Conservation (phyloP, 73 alveolate genomes). For the Uronychia binucleata region DNA sequence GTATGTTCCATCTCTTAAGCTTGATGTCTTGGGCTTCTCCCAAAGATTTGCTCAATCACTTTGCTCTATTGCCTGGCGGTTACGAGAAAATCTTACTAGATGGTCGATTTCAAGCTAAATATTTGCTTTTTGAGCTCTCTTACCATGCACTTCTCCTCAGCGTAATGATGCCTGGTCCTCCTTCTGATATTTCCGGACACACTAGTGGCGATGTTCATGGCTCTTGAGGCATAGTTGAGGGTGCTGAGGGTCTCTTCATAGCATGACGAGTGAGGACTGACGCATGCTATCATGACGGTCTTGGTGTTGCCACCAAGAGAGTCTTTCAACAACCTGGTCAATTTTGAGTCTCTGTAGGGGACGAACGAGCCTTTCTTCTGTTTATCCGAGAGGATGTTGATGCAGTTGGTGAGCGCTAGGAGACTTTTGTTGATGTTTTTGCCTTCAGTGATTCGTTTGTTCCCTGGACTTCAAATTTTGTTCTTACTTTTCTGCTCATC, state of each 20-base stretch:
- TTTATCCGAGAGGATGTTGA: constrained; percentile 69
- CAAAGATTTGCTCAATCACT: no score
- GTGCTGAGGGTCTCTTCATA: constrained; percentile 87
- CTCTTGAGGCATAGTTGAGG: constrained; percentile 81
- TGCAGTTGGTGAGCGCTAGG: constrained; percentile 82
- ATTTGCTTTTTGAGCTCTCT: no score
- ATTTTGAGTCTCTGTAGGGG: constrained; percentile 87
- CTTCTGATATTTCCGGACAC: constrained; percentile 67
- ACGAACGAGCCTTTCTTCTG: constrained; percentile 64
- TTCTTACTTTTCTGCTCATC: not conserved
- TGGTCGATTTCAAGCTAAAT: no score
- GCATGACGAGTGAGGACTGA: constrained; percentile 66
- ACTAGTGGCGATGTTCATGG: constrained; percentile 79
- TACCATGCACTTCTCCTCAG: no score
- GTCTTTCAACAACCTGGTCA: constrained; percentile 85
- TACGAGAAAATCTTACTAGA: no score
- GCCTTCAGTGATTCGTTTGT: constrained; percentile 77
- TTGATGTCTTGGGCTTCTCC: no score
- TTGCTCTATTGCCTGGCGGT: no score
- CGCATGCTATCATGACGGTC: constrained; percentile 87
- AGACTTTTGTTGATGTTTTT: constrained; percentile 81
- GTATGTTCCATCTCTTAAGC: no score
- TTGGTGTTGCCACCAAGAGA: constrained; percentile 81
- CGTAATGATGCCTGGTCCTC: not conserved
- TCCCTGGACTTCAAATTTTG: constrained; percentile 36